Evolutionary conservation across 805 yeast genomes (phyloP), one percentile per base, ranked within the genome.

Genomic region (Zygoascus ofunaensis): DNA sequence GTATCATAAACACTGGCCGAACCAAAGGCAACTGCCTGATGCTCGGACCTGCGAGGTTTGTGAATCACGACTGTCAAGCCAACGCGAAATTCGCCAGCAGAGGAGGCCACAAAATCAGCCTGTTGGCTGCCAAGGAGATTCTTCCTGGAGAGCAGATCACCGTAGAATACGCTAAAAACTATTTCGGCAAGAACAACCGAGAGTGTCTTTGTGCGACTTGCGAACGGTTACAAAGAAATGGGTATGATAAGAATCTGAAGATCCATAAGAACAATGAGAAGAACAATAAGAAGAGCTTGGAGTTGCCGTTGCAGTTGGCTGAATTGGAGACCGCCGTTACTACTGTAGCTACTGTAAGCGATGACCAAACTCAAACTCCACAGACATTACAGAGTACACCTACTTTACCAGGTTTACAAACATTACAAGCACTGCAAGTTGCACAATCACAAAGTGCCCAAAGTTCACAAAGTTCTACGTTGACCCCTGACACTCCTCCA

Each of bases 11-110:
- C 42, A 59, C 71, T 3, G 55, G 63, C 18, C 53, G 71, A 7
- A 50, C 54, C 23, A 58, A 58, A 8, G 54, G 50, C 2, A 56
- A 64, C 18, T 64, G 71, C 42, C 53, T 71, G 22, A 67, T 72
- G 74, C 57, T 72, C 34, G 76, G 76, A 0, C 76, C 76, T 0
- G 63, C 69, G 12, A 56, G 76, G 33, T 72, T 72, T 49, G 67
- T 71, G 5, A 72, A 72, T 50, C 76, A 72, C 50, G 70, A 71
- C 50, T 72, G 76, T 51, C 49, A 60, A n/a, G 64, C 72, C 3
- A 72, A 71, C 50, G 61, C 70, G 1, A 56, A 55, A 33, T 70
- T 72, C 48, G 49, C 56, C 3, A 53, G 68, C 2, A 30, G 21
- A 10, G 41, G 41, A 4, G 54, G 58, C 10, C 43, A 41, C 22